Percentiles rank a stretch among this genome's conserved stretches.
Evolutionary conservation across 2,329 filamentous ascomycete species (phyloP).

Genomic region (Alternaria infectoria): DNA sequence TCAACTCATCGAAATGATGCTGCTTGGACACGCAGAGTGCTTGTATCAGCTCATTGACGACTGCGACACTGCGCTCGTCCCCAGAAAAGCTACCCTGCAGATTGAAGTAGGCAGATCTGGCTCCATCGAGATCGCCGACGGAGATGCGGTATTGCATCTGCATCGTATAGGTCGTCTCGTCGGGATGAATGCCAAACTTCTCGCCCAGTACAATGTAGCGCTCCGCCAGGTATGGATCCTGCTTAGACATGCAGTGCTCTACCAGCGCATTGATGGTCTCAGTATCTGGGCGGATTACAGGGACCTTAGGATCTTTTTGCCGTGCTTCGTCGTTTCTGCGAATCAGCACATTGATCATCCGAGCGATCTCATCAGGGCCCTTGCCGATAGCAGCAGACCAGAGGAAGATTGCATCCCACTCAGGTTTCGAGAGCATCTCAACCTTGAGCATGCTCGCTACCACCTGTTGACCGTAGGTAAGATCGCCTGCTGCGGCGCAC

Average conservation of each 20-base stretch:
- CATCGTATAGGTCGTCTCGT: conserved; percentile 74
- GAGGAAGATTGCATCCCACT: conserved; percentile 76
- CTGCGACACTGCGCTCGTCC: conserved; percentile 64
- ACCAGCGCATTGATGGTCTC: conserved; percentile 79
- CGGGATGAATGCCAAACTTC: conserved; percentile 68
- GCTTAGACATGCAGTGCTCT: conserved; percentile 70
- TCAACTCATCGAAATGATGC: conserved; percentile 72
- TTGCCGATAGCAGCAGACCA: conserved; percentile 77
- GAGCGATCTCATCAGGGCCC: conserved; percentile 72
- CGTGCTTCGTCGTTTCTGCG: conserved; percentile 56
- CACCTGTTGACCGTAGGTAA: conserved; percentile 51
- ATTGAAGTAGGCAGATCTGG: conserved; percentile 68
- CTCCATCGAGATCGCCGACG: conserved; percentile 73
- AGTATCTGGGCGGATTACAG: conserved; percentile 63
- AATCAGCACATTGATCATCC: conserved; percentile 74
- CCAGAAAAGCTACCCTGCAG: conserved; percentile 64
- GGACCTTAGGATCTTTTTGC: conserved; percentile 30
- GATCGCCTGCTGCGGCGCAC: conserved; percentile 51
- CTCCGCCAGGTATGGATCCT: conserved; percentile 75
- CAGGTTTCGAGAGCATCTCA: conserved; percentile 53
- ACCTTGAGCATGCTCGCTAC: conserved; percentile 45
- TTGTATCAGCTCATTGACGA: conserved; percentile 75
- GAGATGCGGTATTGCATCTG: conserved; percentile 79
- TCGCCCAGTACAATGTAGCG: conserved; percentile 72
- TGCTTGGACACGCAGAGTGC: conserved; percentile 67